These are phyloP conservation scores for Avena atlantica DNA, from an alignment of 176 grass and related monocot genomes.

Conservation along the genomic window DNA sequence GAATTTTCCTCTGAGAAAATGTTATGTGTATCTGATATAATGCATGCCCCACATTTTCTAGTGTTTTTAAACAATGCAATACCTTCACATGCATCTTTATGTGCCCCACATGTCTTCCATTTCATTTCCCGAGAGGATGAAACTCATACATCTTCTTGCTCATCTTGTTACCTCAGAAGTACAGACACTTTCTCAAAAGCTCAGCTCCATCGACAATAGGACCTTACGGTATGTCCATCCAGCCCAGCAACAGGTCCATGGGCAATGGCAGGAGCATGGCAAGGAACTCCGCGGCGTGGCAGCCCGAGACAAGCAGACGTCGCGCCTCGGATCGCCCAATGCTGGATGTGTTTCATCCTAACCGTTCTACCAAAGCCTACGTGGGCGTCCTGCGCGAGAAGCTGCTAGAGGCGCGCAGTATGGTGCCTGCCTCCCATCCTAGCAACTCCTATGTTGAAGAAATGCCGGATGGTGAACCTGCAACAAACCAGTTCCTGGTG, in stretches of 20 bases:
- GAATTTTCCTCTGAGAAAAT: background rate
- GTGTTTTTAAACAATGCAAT: background rate
- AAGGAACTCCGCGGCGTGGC: too few species aligned
- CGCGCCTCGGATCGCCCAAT: too few species aligned
- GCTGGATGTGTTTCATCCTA: too few species aligned
- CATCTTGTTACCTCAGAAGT: slow-evolving; percentile 63
- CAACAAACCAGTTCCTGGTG: background rate
- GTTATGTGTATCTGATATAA: background rate
- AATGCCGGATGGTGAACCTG: background rate
- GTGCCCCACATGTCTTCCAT: background rate
- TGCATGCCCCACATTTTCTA: background rate
- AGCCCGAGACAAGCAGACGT: too few species aligned
- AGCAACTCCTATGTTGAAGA: background rate
- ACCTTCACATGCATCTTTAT: too few species aligned
- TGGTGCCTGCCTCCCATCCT: slow-evolving; percentile 8
- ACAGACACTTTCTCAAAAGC: slow-evolving; percentile 60
- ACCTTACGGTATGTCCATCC: background rate
- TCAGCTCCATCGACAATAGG: slow-evolving; percentile 22
- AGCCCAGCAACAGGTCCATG: background rate
- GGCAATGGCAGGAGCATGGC: too few species aligned
- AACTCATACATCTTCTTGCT: slow-evolving; percentile 11
- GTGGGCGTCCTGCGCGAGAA: too few species aligned
- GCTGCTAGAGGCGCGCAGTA: slow-evolving; percentile 5
- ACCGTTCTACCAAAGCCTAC: too few species aligned
- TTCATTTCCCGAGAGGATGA: slow-evolving; percentile 24